Evolutionary conservation across 345 rosid species (phyloP).

Genomic region (Lepidium aucheri): DNA sequence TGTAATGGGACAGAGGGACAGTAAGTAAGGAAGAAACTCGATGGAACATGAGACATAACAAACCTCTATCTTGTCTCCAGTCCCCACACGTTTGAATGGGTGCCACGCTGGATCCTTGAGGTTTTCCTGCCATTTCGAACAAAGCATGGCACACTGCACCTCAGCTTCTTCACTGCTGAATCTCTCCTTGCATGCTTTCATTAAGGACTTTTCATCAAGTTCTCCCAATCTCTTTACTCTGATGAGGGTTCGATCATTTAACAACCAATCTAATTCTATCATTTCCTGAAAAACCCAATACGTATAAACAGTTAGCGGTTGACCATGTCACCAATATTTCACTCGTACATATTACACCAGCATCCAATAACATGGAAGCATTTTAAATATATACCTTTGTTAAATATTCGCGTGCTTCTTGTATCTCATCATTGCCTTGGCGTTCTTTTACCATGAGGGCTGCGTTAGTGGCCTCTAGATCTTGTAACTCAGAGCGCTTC

Average conservation of each 20-base stretch:
- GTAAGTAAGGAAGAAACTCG: background rate
- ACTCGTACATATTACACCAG: background rate
- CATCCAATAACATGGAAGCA: background rate
- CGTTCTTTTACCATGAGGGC: constrained; percentile 30
- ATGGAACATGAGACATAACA: constrained; percentile 1
- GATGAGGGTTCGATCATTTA: constrained; percentile 32
- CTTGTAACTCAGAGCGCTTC: constrained; percentile 43
- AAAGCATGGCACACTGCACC: constrained; percentile 39
- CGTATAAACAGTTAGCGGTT: background rate
- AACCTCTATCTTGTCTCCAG: constrained; percentile 27
- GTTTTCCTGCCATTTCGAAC: constrained; percentile 68
- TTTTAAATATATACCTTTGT: constrained; percentile 21
- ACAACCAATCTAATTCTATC: constrained; percentile 18
- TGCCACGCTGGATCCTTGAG: constrained; percentile 55
- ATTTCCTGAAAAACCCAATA: constrained; percentile 35
- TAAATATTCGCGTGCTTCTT: constrained; percentile 26
- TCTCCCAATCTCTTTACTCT: constrained; percentile 83
- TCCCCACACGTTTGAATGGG: constrained; percentile 45
- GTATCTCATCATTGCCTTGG: constrained; percentile 36
- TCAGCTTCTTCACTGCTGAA: constrained; percentile 42
- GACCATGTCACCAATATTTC: background rate
- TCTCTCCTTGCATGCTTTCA: constrained; percentile 42
- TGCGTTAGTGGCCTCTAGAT: constrained; percentile 5
- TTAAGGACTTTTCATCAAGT: constrained; percentile 50
- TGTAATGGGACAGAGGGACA: background rate